These are phyloP conservation scores for Acanthamoeba royreba DNA, from an alignment of 208 protist genomes.

Conservation along the genomic window DNA sequence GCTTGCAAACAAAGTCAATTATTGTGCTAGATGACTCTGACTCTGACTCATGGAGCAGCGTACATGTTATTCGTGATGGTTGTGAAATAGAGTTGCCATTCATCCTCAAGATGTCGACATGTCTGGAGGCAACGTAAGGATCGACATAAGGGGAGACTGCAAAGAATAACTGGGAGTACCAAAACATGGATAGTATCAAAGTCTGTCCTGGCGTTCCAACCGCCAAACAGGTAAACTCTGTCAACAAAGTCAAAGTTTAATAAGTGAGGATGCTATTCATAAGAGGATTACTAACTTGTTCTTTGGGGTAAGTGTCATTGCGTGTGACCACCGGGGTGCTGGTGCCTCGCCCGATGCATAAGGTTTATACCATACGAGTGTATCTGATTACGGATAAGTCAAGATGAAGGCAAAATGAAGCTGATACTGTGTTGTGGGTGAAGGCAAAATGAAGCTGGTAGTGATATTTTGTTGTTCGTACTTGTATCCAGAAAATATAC, in stretches of 20 bases:
- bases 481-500: conserved; percentile 43
- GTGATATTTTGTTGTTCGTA: background rate
- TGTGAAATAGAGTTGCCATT: conserved; percentile 27
- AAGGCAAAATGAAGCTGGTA: background rate
- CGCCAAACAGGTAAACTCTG: conserved; percentile 25
- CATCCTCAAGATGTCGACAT: conserved; percentile 4
- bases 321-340: conserved; percentile 2
- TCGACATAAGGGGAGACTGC: background rate
- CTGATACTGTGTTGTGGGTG: too few species aligned
- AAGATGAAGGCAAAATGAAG: background rate
- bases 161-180: background rate
- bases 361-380: conserved; percentile 9
- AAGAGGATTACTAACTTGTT: background rate
- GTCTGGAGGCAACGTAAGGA: background rate
- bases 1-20: background rate
- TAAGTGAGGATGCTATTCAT: background rate
- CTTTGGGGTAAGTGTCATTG: background rate
- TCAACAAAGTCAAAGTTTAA: background rate
- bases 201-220: background rate
- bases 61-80: background rate
- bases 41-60: background rate
- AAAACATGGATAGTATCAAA: conserved; percentile 5
- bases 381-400: background rate
- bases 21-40: background rate
- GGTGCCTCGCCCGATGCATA: conserved; percentile 21